Percentiles rank a stretch among this genome's conserved stretches.
Conservation (phyloP, 2,329 filamentous ascomycete genomes). For the Geosmithia morbida region DNA sequence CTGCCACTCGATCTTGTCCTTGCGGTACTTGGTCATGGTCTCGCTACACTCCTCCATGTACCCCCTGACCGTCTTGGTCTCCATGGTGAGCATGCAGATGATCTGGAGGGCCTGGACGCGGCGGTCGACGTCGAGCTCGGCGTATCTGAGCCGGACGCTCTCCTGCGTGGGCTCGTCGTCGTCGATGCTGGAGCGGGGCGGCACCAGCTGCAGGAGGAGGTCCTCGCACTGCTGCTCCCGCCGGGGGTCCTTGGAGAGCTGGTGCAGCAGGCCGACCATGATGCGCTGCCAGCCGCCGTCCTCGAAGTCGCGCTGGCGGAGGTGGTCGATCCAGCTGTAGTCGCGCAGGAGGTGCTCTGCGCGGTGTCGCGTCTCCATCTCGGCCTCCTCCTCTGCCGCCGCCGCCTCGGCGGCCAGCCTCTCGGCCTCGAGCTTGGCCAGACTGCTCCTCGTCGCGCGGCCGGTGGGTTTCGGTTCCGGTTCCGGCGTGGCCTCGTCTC, state of each 20-base stretch:
- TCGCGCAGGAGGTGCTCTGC: constrained; percentile 62
- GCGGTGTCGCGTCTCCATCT: constrained; percentile 43
- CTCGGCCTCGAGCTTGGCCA: constrained; percentile 69
- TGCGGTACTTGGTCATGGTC: constrained; percentile 87
- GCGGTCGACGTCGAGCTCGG: constrained; percentile 65
- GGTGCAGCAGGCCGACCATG: constrained; percentile 72
- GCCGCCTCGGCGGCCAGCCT: constrained; percentile 46
- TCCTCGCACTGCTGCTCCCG: constrained; percentile 62
- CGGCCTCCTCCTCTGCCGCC: constrained; percentile 32
- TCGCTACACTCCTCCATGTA: constrained; percentile 89
- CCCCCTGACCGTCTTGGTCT: constrained; percentile 72
- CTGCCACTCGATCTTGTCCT: constrained; percentile 90
- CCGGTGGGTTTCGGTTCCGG: constrained; percentile 52
- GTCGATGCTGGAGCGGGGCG: constrained; percentile 23
- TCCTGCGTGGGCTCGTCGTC: constrained; percentile 62
- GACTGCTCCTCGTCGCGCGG: constrained; percentile 71
- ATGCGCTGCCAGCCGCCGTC: constrained; percentile 88
- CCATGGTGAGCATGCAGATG: constrained; percentile 70
- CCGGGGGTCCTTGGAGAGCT: constrained; percentile 63
- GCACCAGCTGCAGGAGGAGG: constrained; percentile 68
- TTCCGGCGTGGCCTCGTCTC: constrained; percentile 49
- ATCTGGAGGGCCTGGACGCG: constrained; percentile 72
- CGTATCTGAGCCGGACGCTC: constrained; percentile 60
- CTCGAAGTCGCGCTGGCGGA: constrained; percentile 71
- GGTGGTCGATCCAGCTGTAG: constrained; percentile 74